Evolutionary conservation across 2,329 filamentous ascomycete species (phyloP).

Genomic region (Stagonosporopsis rhizophila): DNA sequence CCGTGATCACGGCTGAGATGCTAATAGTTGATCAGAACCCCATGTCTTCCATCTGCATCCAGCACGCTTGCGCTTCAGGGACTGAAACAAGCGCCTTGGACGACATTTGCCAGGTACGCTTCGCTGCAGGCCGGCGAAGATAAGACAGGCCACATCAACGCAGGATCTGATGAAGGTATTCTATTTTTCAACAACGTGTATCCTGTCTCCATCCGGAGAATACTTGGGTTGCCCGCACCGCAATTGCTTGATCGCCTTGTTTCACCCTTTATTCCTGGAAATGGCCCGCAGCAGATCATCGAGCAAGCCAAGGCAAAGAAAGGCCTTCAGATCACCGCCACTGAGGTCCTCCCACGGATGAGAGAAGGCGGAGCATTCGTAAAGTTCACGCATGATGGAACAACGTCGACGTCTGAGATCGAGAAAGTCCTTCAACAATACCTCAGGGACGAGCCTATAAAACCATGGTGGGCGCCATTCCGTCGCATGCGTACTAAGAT

Average conservation of each 20-base stretch:
- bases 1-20: constrained; percentile 27
- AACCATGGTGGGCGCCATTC: constrained; percentile 91
- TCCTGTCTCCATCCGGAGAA: constrained; percentile 75
- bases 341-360: constrained; percentile 80
- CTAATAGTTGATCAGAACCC: constrained; percentile 30
- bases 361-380: constrained; percentile 95
- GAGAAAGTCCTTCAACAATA: constrained; percentile 68
- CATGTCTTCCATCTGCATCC: constrained; percentile 13
- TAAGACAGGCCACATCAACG: constrained; percentile 81
- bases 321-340: constrained; percentile 71
- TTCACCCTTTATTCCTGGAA: constrained; percentile 59
- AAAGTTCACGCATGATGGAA: constrained; percentile 72
- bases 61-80: constrained; percentile 1
- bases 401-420: constrained; percentile 59
- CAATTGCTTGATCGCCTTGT: constrained; percentile 61
- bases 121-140: constrained; percentile 63
- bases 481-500: constrained; percentile 74
- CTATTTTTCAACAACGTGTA: constrained; percentile 94
- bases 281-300: constrained; percentile 62
- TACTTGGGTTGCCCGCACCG: constrained; percentile 62
- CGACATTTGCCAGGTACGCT: constrained; percentile 30
- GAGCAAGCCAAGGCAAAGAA: constrained; percentile 67
- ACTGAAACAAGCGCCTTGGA: constrained; percentile 13
- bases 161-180: constrained; percentile 77
- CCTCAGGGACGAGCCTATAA: constrained; percentile 73